Base-by-base conservation (phyloP, 192 early-diverging fungal species). In the Coemansia sp. region DNA sequence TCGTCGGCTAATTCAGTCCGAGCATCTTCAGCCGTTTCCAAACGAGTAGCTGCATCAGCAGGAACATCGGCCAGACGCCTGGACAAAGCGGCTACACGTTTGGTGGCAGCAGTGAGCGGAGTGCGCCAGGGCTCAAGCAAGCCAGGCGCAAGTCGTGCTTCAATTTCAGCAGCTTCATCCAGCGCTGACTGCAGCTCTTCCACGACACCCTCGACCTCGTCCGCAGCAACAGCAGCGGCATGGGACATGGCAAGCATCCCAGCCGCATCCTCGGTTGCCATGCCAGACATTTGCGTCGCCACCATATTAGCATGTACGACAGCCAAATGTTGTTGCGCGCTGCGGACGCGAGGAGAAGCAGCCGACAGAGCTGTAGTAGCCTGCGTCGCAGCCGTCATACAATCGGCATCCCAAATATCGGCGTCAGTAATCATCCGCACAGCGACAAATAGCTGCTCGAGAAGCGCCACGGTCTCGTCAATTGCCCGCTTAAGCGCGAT, bases 391-490 rank as follows among this genome's bases (percentile, higher is more conserved):
- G 52, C 60, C 0, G 5, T 7, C 9, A 64, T 31, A 3, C 27
- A 18, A 5, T 30, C 55, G 5, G 49, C 12, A 9, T 51, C 53
- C 78, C 78, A 81, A 4, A 72, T 68, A 25, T 56, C 73, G 5
- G 65, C 73, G 18, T 66, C 66, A 6, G 38, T 44, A 1, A 81
- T 49, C 0, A 48, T 49, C 10, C 56, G 65, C 31, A 50, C 54
- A n/a, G 65, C 50, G 4, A 30, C 55, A 2, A 49, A 44, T 24
- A 70, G 54, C 78, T 75, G 78, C 14, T 54, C 41, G 54, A 75
- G 28, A 49, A 68, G 59, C 44, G 56, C 55, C 0, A 27, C 28
- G 10, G 65, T 54, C 8, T 8, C n/a, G 22, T 81, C 78, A 1
- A 63, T 62, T 0, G 62, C 54, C 3, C n/a, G 49, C 62, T 72